Percentiles rank a stretch among this genome's conserved stretches.
phyloP scores from a whole-genome alignment of 345 rosid species.

The Mercurialis annua region DNA sequence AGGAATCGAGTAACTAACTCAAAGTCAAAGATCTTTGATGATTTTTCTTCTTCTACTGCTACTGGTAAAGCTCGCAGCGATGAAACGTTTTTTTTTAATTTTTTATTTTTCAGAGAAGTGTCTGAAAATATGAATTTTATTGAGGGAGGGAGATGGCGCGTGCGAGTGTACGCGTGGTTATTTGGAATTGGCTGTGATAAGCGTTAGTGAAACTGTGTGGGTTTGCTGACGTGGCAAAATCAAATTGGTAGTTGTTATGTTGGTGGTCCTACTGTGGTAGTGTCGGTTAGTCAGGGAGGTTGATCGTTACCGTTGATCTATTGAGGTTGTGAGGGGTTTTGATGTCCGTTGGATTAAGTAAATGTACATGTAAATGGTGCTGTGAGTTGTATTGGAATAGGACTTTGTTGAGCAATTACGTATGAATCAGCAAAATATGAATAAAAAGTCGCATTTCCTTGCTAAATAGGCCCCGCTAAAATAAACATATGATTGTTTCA shows the following conservation, averaged over 20 bases:
- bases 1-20: no score
- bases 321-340: constrained; percentile 1
- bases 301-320: background rate
- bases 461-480: no score
- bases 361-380: no score
- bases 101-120: background rate
- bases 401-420: no score
- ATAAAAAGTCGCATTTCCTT: no score
- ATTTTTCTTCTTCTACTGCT: no score
- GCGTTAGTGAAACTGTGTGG: background rate
- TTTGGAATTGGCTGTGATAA: background rate
- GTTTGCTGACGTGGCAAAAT: background rate
- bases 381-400: no score
- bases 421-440: no score
- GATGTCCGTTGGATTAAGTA: no score
- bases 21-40: no score
- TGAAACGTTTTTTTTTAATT: background rate
- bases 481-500: no score
- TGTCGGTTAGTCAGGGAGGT: background rate
- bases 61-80: background rate
- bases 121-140: constrained; percentile 9
- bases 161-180: constrained; percentile 17
- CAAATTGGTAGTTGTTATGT: background rate
- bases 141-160: constrained; percentile 18
- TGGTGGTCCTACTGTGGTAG: background rate